A percentile compares a stretch with the other conserved stretches of the same genome.
These are phyloP conservation scores for Fusarium albosuccineum DNA, from an alignment of 2,329 filamentous ascomycete species.

Conservation along the genomic window DNA sequence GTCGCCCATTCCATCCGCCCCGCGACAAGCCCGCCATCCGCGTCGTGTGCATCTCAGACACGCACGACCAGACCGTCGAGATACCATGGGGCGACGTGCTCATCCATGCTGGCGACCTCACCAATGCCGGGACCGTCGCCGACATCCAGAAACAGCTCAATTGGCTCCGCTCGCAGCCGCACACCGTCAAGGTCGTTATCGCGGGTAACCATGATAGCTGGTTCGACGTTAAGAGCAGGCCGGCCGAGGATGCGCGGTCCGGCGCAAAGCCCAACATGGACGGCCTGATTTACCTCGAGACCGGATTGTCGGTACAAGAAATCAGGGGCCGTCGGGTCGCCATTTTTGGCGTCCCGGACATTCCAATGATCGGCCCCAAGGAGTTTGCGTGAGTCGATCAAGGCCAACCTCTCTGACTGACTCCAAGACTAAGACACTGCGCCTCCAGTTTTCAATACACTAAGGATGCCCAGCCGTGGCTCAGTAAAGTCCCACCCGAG, in stretches of 20 bases:
- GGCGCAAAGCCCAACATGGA: conserved; percentile 73
- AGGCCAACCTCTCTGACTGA: background rate
- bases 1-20: conserved; percentile 71
- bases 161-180: conserved; percentile 82
- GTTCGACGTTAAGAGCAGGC: conserved; percentile 77
- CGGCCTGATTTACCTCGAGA: conserved; percentile 81
- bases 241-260: conserved; percentile 66
- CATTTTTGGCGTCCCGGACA: conserved; percentile 85
- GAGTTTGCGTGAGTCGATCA: conserved; percentile 68
- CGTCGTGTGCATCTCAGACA: conserved; percentile 91
- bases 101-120: conserved; percentile 90
- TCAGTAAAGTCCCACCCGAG: conserved; percentile 75
- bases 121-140: conserved; percentile 75
- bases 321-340: conserved; percentile 68
- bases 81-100: conserved; percentile 86
- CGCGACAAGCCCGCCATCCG: conserved; percentile 70
- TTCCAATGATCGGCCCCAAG: conserved; percentile 79
- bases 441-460: conserved; percentile 78
- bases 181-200: conserved; percentile 84
- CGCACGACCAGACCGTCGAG: conserved; percentile 74
- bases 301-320: conserved; percentile 72
- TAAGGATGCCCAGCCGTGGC: conserved; percentile 76
- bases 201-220: conserved; percentile 91
- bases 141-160: conserved; percentile 87
- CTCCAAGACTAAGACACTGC: conserved; percentile 14